Evolutionary conservation across 306 rosid species (phyloP).

Genomic region (Senna siamea): DNA sequence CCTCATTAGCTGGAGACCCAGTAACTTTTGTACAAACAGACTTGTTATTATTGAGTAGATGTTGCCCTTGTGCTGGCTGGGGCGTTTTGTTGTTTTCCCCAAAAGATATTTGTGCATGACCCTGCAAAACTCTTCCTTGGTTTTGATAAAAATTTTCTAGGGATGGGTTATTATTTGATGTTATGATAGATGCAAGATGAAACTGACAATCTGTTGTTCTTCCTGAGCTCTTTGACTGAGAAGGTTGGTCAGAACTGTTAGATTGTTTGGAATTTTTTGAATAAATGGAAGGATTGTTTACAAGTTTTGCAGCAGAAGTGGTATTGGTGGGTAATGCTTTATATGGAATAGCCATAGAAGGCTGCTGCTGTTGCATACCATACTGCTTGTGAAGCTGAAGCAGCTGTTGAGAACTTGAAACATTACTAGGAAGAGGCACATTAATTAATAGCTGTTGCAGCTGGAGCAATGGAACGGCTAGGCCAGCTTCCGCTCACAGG

Average conservation of each 20-base stretch:
- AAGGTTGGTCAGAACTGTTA: conserved; percentile 49
- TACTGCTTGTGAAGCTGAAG: conserved; percentile 61
- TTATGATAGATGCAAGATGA: conserved; percentile 37
- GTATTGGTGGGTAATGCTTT: conserved; percentile 40
- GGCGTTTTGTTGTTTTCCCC: conserved; percentile 56
- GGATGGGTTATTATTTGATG: conserved; percentile 42
- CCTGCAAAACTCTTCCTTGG: conserved; percentile 56
- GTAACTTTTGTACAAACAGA: conserved; percentile 34
- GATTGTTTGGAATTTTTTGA: conserved; percentile 48
- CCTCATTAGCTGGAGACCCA: conserved; percentile 36
- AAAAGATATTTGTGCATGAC: conserved; percentile 72
- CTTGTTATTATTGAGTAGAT: conserved; percentile 39
- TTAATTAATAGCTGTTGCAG: conserved; percentile 38
- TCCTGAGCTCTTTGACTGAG: conserved; percentile 50
- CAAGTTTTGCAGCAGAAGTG: conserved; percentile 44
- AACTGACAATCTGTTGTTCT: conserved; percentile 41
- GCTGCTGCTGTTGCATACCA: conserved; percentile 54
- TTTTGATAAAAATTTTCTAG: conserved; percentile 44
- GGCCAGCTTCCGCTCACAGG: conserved; percentile 57
- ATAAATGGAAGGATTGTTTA: conserved; percentile 49
- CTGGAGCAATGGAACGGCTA: conserved; percentile 43
- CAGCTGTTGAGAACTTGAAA: conserved; percentile 58
- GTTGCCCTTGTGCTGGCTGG: conserved; percentile 46
- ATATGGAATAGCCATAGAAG: conserved; percentile 37
- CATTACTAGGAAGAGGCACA: conserved; percentile 45